Percentiles rank a stretch among this genome's conserved stretches.
These are phyloP conservation scores for Petunia axillaris DNA, from an alignment of 257 asterid genomes.

Conservation along the genomic window DNA sequence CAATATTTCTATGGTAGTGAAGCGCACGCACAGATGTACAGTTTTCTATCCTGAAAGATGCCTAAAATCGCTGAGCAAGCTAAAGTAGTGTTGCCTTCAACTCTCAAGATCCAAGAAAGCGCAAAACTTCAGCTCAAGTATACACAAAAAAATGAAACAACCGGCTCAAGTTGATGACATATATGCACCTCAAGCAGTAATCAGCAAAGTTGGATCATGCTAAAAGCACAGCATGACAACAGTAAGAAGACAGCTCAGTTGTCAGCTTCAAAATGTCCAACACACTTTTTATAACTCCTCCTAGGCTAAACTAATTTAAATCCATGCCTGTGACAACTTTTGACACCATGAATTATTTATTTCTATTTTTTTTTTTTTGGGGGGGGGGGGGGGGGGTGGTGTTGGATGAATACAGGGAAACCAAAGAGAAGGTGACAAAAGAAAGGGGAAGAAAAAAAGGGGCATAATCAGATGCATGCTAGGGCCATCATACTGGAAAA, in stretches of 20 bases:
- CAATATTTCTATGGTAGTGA: neutral
- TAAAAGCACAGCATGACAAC: neutral
- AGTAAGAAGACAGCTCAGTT: neutral
- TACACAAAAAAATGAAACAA: neutral
- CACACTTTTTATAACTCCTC: neutral
- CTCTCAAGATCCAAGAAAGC: neutral
- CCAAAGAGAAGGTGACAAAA: neutral
- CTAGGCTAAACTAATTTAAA: neutral
- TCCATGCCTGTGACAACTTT: neutral
- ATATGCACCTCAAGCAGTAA: no score
- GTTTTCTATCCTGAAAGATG: neutral
- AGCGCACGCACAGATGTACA: neutral
- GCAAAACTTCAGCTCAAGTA: neutral
- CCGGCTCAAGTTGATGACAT: neutral
- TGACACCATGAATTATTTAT: neutral
- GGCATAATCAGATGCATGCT: neutral
- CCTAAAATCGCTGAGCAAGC: neutral
- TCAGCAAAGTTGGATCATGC: neutral
- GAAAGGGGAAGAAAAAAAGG: neutral
- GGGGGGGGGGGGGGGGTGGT: no score
- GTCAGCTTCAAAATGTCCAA: neutral
- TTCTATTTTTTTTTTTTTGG: no score
- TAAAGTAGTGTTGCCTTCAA: neutral
- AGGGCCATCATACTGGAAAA: neutral
- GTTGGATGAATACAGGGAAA: neutral